Percentiles rank a stretch among this genome's conserved stretches.
Conservation (phyloP, 2,329 filamentous ascomycete genomes). For the Claviceps arundinis region DNA sequence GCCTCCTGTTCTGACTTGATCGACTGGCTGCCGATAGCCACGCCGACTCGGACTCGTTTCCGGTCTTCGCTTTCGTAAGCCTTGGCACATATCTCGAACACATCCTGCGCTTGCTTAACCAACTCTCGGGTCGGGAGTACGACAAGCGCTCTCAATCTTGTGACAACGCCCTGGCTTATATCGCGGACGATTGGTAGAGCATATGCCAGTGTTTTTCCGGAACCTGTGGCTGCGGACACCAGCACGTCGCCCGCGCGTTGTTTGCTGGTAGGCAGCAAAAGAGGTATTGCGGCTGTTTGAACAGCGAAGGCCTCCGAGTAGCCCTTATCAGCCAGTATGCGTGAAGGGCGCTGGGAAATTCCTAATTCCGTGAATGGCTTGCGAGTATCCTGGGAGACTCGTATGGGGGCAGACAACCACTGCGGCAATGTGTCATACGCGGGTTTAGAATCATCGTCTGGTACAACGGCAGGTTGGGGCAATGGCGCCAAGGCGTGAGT, state of each 20-base stretch:
- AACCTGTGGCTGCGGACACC: conserved; percentile 86
- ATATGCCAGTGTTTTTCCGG: conserved; percentile 90
- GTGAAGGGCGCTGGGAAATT: conserved; percentile 45
- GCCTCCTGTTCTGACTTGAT: conserved; percentile 49
- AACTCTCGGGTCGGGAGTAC: conserved; percentile 86
- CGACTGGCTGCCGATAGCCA: conserved; percentile 68
- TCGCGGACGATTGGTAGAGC: conserved; percentile 72
- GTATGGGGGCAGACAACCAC: conserved; percentile 70
- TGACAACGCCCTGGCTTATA: conserved; percentile 50
- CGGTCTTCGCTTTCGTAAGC: conserved; percentile 41
- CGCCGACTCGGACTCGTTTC: conserved; percentile 64
- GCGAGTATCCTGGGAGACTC: conserved; percentile 46
- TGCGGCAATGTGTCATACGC: conserved; percentile 66
- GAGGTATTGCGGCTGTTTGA: conserved; percentile 49
- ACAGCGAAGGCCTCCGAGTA: conserved; percentile 30
- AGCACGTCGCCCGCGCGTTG: conserved; percentile 64
- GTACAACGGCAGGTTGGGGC: conserved; percentile 58
- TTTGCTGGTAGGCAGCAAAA: conserved; percentile 55
- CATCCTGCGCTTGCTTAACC: conserved; percentile 71
- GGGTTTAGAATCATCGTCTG: conserved; percentile 43
- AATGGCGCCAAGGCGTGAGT: conserved; percentile 66
- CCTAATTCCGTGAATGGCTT: conserved; percentile 50
- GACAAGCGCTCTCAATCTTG: conserved; percentile 63
- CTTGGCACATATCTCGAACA: conserved; percentile 59
- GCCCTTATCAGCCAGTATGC: conserved; percentile 49